A percentile compares a stretch with the other conserved stretches of the same genome.
Conservation (phyloP, 176 grass and related monocot species). For the Carex scoparia region DNA sequence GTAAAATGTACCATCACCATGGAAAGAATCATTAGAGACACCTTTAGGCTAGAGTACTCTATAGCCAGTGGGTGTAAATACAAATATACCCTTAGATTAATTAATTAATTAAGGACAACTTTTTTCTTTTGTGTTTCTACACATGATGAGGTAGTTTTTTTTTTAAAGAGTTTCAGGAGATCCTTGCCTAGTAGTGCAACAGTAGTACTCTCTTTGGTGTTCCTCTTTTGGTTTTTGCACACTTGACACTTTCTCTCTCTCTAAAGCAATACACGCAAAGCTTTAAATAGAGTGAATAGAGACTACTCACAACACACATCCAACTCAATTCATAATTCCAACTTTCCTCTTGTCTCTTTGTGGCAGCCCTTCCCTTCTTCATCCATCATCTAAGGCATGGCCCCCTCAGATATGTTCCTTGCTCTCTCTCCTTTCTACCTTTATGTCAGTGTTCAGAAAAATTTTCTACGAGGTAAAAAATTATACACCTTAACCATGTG, state of each 20-base stretch:
- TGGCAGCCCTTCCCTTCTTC: constrained; percentile 59
- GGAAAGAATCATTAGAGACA: neutral
- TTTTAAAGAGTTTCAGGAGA: constrained; percentile 13
- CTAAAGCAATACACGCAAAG: constrained; percentile 66
- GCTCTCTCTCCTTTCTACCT: constrained; percentile 16
- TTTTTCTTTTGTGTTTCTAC: constrained; percentile 5
- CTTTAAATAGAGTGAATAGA: constrained; percentile 85
- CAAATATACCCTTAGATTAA: neutral
- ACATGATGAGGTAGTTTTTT: neutral
- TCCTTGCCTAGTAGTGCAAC: constrained; percentile 15
- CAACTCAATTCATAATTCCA: constrained; percentile 26
- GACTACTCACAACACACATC: constrained; percentile 63
- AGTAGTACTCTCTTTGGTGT: neutral
- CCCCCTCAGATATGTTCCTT: constrained; percentile 23
- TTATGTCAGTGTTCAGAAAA: constrained; percentile 32
- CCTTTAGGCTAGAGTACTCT: constrained; percentile 1
- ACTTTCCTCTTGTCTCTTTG: constrained; percentile 65
- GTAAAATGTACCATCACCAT: neutral
- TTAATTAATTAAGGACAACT: neutral
- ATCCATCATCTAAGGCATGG: constrained; percentile 45
- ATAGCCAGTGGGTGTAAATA: neutral
- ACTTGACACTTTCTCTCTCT: neutral
- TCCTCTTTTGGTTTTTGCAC: constrained; percentile 29
- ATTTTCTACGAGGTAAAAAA: constrained; percentile 11
- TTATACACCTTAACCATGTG: constrained; percentile 24